Conservation (phyloP, 805 yeast species). For the Candida quercuum region DNA sequence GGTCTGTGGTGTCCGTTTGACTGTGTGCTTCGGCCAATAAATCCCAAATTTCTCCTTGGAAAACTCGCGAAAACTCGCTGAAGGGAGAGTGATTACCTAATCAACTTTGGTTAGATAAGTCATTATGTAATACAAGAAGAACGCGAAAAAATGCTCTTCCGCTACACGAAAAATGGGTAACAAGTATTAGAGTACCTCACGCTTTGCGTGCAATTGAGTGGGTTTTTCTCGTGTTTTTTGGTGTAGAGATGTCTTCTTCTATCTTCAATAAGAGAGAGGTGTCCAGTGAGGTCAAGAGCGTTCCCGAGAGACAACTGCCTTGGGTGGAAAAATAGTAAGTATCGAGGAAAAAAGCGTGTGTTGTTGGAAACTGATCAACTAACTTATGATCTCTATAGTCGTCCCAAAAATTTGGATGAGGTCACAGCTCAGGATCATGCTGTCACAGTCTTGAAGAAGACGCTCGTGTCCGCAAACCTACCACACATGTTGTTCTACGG, state of each 20-base stretch:
- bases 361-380: constrained; percentile 1
- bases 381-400: constrained; percentile 30
- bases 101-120: too few species aligned
- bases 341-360: not conserved
- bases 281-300: constrained; percentile 10
- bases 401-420: constrained; percentile 84
- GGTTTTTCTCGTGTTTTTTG: not conserved
- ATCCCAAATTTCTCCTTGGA: too few species aligned
- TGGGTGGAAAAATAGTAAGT: constrained; percentile 85
- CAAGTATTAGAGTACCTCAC: too few species aligned
- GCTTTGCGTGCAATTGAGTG: not conserved
- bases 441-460: constrained; percentile 72
- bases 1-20: too few species aligned
- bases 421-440: constrained; percentile 92
- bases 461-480: constrained; percentile 72
- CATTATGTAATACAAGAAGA: too few species aligned
- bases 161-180: not conserved
- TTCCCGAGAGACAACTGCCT: constrained; percentile 41
- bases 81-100: too few species aligned
- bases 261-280: constrained; percentile 25
- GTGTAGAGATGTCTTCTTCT: constrained; percentile 9
- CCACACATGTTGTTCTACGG: constrained; percentile 94
- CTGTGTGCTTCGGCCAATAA: too few species aligned
- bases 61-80: too few species aligned
- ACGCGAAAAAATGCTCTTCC: too few species aligned